Evolutionary conservation across 2,329 filamentous ascomycete genomes (phyloP).

Genomic region (Drechslera avenae): DNA sequence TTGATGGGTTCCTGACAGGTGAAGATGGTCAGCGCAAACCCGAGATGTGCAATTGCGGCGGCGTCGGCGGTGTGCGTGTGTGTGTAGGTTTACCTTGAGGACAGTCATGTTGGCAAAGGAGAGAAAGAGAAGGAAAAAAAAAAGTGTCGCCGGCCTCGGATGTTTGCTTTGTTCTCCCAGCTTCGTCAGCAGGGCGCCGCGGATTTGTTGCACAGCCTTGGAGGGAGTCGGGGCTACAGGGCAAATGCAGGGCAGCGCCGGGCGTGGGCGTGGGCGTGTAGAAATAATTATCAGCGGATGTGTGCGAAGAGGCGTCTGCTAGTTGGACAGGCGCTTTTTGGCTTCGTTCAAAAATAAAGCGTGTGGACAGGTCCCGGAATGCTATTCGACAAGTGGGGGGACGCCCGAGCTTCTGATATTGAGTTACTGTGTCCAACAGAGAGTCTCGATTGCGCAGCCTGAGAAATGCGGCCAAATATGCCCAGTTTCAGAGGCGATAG

Average conservation of each 20-base stretch:
- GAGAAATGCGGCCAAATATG: conserved; percentile 19
- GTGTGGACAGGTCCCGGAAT: conserved; percentile 37
- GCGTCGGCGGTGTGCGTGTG: neutral
- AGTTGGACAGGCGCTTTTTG: conserved; percentile 13
- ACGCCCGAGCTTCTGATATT: conserved; percentile 28
- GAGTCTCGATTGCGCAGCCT: conserved; percentile 20
- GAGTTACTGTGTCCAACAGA: conserved; percentile 22
- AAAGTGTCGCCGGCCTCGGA: conserved; percentile 11
- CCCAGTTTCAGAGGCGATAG: conserved; percentile 17
- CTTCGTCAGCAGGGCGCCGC: conserved; percentile 18
- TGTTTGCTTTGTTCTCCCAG: conserved; percentile 22
- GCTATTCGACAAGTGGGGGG: conserved; percentile 27
- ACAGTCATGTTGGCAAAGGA: conserved; percentile 43
- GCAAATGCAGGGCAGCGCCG: conserved; percentile 24
- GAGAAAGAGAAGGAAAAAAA: neutral
- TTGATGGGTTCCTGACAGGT: conserved; percentile 47
- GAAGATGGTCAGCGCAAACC: conserved; percentile 37
- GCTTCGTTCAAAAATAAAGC: conserved; percentile 18
- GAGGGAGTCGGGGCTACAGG: conserved; percentile 19
- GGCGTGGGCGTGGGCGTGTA: conserved; percentile 14
- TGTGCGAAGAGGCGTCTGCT: conserved; percentile 19
- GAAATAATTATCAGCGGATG: conserved; percentile 14
- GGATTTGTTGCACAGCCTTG: conserved; percentile 31
- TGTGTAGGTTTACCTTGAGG: conserved; percentile 44
- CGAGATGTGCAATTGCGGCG: conserved; percentile 11